Evolutionary conservation across 305 asterid species (phyloP).

Genomic region (Ilex paraguariensis): DNA sequence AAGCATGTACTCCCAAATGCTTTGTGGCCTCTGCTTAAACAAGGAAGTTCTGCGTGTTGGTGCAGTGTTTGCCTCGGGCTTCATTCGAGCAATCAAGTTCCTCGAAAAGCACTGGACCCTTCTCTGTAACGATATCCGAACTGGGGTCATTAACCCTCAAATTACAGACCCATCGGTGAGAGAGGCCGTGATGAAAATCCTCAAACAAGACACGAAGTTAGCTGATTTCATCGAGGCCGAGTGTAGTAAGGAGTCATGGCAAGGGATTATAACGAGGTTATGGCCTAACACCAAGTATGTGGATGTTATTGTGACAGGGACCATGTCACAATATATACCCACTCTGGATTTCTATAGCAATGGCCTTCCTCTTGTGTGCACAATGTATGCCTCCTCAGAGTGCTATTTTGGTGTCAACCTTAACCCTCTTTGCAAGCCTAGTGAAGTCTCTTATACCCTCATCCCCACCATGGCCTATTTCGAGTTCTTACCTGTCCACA

Average conservation of each 20-base stretch:
- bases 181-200: conserved; percentile 9
- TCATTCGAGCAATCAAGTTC: conserved; percentile 20
- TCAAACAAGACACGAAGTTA: conserved; percentile 15
- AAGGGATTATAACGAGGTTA: conserved; percentile 19
- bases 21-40: conserved; percentile 19
- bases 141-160: conserved; percentile 8
- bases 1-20: conserved; percentile 26
- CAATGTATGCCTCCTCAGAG: conserved; percentile 10
- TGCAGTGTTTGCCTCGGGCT: conserved; percentile 20
- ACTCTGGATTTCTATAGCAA: conserved; percentile 15
- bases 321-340: conserved; percentile 19
- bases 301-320: conserved; percentile 15
- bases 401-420: conserved; percentile 10
- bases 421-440: conserved; percentile 10
- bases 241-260: conserved; percentile 18
- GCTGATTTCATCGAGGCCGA: conserved; percentile 17
- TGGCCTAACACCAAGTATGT: conserved; percentile 14
- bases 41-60: conserved; percentile 21
- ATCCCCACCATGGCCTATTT: conserved; percentile 14
- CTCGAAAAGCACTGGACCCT: conserved; percentile 19
- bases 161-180: conserved; percentile 13
- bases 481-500: conserved; percentile 14
- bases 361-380: conserved; percentile 13
- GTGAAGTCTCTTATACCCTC: conserved; percentile 12
- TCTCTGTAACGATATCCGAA: conserved; percentile 17